Percentiles rank a stretch among this genome's conserved stretches.
Evolutionary conservation across 108 stramenopile species (phyloP).

Genomic region (Cyclostephanos tholiformis): DNA sequence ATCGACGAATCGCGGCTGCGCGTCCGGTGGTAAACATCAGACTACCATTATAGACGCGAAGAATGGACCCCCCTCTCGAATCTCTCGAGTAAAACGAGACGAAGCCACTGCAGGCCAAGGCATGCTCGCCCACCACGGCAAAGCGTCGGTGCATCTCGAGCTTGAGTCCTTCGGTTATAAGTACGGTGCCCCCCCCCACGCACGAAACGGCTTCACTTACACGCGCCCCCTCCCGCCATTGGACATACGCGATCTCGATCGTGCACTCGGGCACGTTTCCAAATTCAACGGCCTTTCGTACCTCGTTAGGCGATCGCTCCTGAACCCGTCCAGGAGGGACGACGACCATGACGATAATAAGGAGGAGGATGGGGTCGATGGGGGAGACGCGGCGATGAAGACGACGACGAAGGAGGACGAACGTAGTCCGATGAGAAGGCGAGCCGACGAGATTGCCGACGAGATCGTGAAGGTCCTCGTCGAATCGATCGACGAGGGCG

Average conservation of each 20-base stretch:
- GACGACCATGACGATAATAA: neutral
- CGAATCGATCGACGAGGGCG: conserved; percentile 67
- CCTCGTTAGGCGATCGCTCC: conserved; percentile 63
- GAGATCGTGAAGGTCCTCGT: conserved; percentile 51
- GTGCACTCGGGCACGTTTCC: conserved; percentile 56
- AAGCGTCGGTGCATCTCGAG: conserved; percentile 80
- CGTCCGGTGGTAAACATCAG: neutral
- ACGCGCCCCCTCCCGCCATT: conserved; percentile 64
- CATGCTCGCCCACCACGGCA: conserved; percentile 61
- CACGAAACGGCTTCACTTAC: conserved; percentile 58
- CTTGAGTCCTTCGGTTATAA: conserved; percentile 77
- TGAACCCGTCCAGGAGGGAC: conserved; percentile 31
- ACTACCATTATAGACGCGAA: neutral
- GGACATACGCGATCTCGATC: conserved; percentile 64
- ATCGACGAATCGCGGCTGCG: neutral
- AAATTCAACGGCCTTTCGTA: conserved; percentile 74
- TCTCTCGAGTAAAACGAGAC: neutral
- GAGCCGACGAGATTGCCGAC: conserved; percentile 54
- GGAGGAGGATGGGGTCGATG: neutral
- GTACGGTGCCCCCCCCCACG: conserved; percentile 69
- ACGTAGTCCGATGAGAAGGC: conserved; percentile 42
- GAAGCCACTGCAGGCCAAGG: conserved; percentile 19
- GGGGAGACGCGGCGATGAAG: neutral
- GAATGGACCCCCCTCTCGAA: neutral
- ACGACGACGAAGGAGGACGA: conserved; percentile 8